A percentile compares a stretch with the other conserved stretches of the same genome.
Conservation (phyloP, 805 yeast species). For the Ogataea ramenticola region DNA sequence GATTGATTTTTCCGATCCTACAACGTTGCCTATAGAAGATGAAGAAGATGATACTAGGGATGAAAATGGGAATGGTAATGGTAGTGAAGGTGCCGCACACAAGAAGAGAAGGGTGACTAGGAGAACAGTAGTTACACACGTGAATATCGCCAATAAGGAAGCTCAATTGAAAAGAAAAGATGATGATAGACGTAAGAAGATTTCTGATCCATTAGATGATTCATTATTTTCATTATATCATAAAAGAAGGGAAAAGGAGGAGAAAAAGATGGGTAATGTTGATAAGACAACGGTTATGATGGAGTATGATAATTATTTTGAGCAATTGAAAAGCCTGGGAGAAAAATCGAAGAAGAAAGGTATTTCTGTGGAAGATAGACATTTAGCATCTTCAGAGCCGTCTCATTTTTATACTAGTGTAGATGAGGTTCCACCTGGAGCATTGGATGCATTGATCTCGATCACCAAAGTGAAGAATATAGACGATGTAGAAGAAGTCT, state of each 20-base stretch:
- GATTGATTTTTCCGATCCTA: not conserved
- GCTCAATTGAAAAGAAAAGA: not conserved
- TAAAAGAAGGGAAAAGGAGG: constrained; percentile 56
- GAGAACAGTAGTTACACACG: not conserved
- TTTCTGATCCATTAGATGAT: constrained; percentile 42
- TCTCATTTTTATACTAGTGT: not conserved
- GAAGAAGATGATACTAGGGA: constrained; percentile 3
- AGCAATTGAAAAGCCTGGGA: constrained; percentile 33
- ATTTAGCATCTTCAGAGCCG: not conserved
- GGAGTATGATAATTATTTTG: constrained; percentile 51
- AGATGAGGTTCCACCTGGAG: not conserved
- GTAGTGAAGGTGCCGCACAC: not conserved
- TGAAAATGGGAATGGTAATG: not conserved
- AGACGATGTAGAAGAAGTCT: constrained; percentile 42
- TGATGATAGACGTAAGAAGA: constrained; percentile 1
- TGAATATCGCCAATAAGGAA: not conserved
- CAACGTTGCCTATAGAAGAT: constrained; percentile 12
- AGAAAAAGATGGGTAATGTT: constrained; percentile 46
- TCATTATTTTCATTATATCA: constrained; percentile 37
- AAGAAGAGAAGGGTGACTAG: not conserved
- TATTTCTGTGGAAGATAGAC: not conserved
- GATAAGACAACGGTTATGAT: constrained; percentile 46
- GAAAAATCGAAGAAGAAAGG: constrained; percentile 9
- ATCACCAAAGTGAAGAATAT: constrained; percentile 44
- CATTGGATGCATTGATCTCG: not conserved